Evolutionary conservation across 2,329 filamentous ascomycete species (phyloP), one percentile per base, ranked within the genome.

Genomic region (Microcyclospora tardicrescens): DNA sequence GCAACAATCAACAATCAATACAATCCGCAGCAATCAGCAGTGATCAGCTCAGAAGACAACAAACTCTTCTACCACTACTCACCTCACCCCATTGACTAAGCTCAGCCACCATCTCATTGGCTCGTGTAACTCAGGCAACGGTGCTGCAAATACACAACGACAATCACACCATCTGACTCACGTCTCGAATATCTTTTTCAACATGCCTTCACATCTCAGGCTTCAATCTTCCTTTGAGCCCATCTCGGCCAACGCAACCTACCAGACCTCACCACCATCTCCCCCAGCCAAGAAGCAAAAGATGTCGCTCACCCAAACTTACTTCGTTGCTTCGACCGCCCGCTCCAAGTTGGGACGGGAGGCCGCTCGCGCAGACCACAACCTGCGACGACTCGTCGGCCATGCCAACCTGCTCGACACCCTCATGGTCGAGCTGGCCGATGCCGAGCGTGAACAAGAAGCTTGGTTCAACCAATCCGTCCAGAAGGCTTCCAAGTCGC

Each of bases 261-360:
- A 63, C 55, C 60, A 61, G 50, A 60, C 60, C 59, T 62, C 53
- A 44, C 63, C 56, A 50, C 58, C 49, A 27, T 49, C 53, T 24
- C 62, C 62, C 44, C 61, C 65, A 41, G 59, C 62, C 46, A 68
- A 68, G 62, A 68, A 81, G 68, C 83, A 86, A 66, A 87, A 81
- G 68, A 96, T 96, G 91, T 93, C 83, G 62, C 81, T 96, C 69
- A 93, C 89, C 19, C 86, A 95, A 68, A 96, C 89, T 45, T 98
- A 96, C 81, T 94, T 85, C 71, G 81, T 96, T 56, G 91, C 91
- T 61, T 87, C 94, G 73, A 89, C 87, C 66, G 91, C 91, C 60
- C 79, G 91, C 63, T 81, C 80, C 55, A 98, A 98, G 85, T 86
- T 98, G 59, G 86, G 86, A 50, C 76, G 74, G 48, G 89, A 96